A percentile compares a stretch with the other conserved stretches of the same genome.
phyloP scores from a whole-genome alignment of 495 filamentous ascomycete species.

The Diplogelasinospora grovesii region DNA sequence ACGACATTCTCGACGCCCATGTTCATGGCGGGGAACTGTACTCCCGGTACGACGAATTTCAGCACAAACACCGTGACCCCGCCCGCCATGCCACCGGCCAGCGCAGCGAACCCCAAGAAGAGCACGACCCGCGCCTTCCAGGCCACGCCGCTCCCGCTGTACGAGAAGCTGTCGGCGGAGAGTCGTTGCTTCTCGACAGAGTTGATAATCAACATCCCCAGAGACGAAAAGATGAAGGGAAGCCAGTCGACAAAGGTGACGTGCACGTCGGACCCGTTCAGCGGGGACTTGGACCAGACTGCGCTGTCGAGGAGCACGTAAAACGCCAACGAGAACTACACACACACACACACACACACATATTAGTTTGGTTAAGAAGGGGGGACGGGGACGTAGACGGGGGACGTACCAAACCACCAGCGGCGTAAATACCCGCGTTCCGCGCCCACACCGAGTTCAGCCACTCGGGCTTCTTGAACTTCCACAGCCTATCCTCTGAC shows the following conservation, averaged over 20 bases:
- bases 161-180: conserved; percentile 78
- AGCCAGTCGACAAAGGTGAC: conserved; percentile 98
- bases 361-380: background rate
- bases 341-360: background rate
- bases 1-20: conserved; percentile 93
- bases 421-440: conserved; percentile 74
- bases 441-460: conserved; percentile 78
- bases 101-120: conserved; percentile 88
- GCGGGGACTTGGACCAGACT: conserved; percentile 71
- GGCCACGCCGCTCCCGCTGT: conserved; percentile 78
- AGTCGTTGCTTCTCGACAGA: conserved; percentile 89
- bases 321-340: conserved; percentile 91
- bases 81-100: conserved; percentile 92
- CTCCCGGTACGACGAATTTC: conserved; percentile 77
- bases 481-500: conserved; percentile 65
- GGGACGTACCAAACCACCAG: conserved; percentile 73
- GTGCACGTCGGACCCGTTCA: conserved; percentile 77
- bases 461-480: conserved; percentile 79
- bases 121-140: conserved; percentile 96
- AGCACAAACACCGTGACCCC: conserved; percentile 84
- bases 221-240: conserved; percentile 83
- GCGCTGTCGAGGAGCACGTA: conserved; percentile 93
- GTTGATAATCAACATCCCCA: conserved; percentile 99
- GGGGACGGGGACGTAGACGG: background rate
- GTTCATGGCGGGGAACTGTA: conserved; percentile 75